phyloP scores from a whole-genome alignment of 1,284 basidiomycete genomes.

The Singerocomus rubriflavus region DNA sequence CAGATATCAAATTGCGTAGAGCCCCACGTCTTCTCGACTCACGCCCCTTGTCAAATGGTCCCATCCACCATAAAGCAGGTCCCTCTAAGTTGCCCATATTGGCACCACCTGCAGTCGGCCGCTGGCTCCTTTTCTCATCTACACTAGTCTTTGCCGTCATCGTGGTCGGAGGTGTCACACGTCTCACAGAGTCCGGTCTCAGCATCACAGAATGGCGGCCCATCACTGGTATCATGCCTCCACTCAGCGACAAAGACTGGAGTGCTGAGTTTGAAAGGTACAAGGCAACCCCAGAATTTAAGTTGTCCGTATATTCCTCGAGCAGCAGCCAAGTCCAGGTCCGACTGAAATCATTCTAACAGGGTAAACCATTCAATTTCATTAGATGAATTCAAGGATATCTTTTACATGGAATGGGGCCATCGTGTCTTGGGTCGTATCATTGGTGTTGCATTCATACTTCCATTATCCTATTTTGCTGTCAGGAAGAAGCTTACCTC shows the following conservation, averaged over 20 bases:
- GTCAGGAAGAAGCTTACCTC: conserved; percentile 64
- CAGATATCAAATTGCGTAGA: conserved; percentile 5
- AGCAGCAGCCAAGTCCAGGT: background rate
- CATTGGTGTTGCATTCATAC: conserved; percentile 80
- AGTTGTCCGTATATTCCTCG: conserved; percentile 62
- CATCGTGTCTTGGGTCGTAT: conserved; percentile 93
- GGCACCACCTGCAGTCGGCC: conserved; percentile 71
- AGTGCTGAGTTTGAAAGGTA: conserved; percentile 93
- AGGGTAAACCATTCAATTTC: conserved; percentile 89
- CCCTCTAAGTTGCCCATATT: conserved; percentile 50
- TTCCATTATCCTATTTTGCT: conserved; percentile 79
- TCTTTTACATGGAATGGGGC: conserved; percentile 99
- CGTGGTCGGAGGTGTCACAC: conserved; percentile 94
- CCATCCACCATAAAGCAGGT: conserved; percentile 21
- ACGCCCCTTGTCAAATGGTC: conserved; percentile 44
- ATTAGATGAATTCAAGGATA: conserved; percentile 90
- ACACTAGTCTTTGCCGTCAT: conserved; percentile 89
- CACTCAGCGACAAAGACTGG: conserved; percentile 79
- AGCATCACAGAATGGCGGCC: conserved; percentile 99
- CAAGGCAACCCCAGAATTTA: conserved; percentile 92
- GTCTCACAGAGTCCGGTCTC: conserved; percentile 95
- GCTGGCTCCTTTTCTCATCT: conserved; percentile 84
- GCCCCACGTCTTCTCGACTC: conserved; percentile 28
- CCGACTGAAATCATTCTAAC: conserved; percentile 9
- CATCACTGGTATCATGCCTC: conserved; percentile 87